phyloP scores from a whole-genome alignment of 306 rosid genomes.

The Heteromeles arbutifolia region DNA sequence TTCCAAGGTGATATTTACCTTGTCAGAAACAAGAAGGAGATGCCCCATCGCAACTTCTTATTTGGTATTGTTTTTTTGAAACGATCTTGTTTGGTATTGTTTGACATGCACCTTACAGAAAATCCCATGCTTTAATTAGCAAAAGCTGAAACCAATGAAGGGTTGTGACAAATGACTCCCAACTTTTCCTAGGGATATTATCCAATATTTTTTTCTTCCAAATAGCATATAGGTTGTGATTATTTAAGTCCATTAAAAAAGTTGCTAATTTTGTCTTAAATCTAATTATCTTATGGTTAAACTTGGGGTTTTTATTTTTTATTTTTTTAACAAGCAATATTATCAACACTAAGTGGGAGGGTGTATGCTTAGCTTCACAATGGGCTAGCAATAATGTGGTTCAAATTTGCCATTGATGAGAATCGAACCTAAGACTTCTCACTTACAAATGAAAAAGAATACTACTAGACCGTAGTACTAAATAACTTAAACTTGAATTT shows the following conservation, averaged over 20 bases:
- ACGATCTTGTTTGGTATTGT: not conserved
- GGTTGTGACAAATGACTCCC: not conserved
- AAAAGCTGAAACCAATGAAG: not conserved
- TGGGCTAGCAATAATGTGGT: too few relatives aligned
- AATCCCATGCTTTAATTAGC: not conserved
- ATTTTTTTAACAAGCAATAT: too few relatives aligned
- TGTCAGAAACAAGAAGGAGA: not conserved
- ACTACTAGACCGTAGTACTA: too few relatives aligned
- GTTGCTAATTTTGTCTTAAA: not conserved
- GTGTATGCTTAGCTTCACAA: too few relatives aligned
- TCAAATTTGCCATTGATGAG: too few relatives aligned
- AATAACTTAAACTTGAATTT: not conserved
- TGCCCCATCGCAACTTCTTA: not conserved
- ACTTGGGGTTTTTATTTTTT: not conserved
- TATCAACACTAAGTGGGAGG: too few relatives aligned
- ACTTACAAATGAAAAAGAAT: too few relatives aligned
- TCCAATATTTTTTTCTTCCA: not conserved
- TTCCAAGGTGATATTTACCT: not conserved
- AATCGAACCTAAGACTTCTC: too few relatives aligned
- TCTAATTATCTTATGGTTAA: not conserved
- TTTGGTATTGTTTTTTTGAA: slow-evolving; percentile 1
- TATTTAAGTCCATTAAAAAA: not conserved
- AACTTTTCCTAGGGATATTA: not conserved
- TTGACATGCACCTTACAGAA: not conserved
- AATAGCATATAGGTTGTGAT: not conserved